Conservation (phyloP, 139 green algal species). For the Picochlorum sp. region DNA sequence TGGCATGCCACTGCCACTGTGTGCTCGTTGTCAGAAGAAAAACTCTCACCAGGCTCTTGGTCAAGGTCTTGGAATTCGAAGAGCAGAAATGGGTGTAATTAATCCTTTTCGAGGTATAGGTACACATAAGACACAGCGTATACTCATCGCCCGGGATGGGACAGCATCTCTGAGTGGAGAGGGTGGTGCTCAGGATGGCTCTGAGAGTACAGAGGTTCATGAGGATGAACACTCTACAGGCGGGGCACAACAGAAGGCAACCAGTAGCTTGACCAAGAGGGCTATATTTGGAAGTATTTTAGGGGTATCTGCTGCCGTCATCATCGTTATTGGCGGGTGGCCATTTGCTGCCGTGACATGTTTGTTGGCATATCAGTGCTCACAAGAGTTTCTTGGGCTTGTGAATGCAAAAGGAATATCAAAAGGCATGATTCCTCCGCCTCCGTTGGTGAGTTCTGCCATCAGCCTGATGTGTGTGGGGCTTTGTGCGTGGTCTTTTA, state of each 20-base stretch:
- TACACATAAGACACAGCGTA: too few relatives aligned
- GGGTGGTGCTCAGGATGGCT: too few relatives aligned
- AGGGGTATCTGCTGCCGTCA: conserved; percentile 38
- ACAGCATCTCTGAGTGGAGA: too few relatives aligned
- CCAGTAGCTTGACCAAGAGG: conserved; percentile 41
- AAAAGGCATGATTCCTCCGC: conserved; percentile 54
- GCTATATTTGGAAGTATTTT: conserved; percentile 52
- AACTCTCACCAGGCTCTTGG: too few relatives aligned
- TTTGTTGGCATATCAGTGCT: conserved; percentile 62
- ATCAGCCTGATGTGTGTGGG: conserved; percentile 62
- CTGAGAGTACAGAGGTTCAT: too few relatives aligned
- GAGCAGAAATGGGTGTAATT: too few relatives aligned
- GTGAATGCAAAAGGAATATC: conserved; percentile 31
- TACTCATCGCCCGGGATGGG: too few relatives aligned
- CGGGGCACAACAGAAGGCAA: conserved; percentile 8
- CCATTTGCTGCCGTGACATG: conserved; percentile 44
- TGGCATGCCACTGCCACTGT: not conserved
- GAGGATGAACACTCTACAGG: not conserved
- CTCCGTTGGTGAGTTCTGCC: conserved; percentile 41
- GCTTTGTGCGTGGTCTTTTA: conserved; percentile 46
- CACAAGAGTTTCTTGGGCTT: conserved; percentile 50
- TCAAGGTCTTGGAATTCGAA: too few relatives aligned
- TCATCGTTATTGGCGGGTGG: conserved; percentile 49
- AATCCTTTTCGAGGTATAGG: too few relatives aligned
- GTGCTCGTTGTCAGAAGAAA: not conserved